phyloP scores from a whole-genome alignment of 1,284 basidiomycete species.

The Ceratobasidium sp. region DNA sequence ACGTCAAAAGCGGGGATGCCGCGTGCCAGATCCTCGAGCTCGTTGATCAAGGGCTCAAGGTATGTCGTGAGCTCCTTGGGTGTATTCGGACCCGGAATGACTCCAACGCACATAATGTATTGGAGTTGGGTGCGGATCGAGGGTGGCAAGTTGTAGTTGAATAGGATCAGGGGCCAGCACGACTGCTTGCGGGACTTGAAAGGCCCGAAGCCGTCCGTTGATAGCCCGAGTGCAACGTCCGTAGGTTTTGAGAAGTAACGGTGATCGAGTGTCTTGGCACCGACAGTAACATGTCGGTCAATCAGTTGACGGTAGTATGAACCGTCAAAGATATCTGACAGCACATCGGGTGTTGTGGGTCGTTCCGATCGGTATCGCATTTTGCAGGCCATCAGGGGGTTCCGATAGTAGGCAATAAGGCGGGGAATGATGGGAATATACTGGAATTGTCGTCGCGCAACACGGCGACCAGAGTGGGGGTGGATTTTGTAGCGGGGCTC shows the following conservation, averaged over 20 bases:
- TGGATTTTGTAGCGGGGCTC: slow-evolving; percentile 50
- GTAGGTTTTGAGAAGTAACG: slow-evolving; percentile 54
- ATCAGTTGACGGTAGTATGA: slow-evolving; percentile 33
- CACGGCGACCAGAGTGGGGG: slow-evolving; percentile 40
- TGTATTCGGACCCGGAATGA: slow-evolving; percentile 48
- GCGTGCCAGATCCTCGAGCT: slow-evolving; percentile 43
- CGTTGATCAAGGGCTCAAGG: slow-evolving; percentile 47
- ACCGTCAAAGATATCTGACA: slow-evolving; percentile 52
- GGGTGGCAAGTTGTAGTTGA: slow-evolving; percentile 50
- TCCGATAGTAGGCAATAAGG: slow-evolving; percentile 40
- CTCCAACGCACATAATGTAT: slow-evolving; percentile 47
- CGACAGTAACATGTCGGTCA: slow-evolving; percentile 30
- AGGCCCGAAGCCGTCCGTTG: slow-evolving; percentile 50
- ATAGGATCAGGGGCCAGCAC: slow-evolving; percentile 50
- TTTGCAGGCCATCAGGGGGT: slow-evolving; percentile 47
- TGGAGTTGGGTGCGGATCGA: slow-evolving; percentile 44
- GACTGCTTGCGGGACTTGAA: slow-evolving; percentile 54
- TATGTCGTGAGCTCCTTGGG: slow-evolving; percentile 49
- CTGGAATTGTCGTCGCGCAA: slow-evolving; percentile 32
- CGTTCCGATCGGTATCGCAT: slow-evolving; percentile 52
- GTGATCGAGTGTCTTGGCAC: slow-evolving; percentile 50
- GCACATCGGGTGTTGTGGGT: slow-evolving; percentile 43
- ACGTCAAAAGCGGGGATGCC: slow-evolving; percentile 45
- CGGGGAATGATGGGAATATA: slow-evolving; percentile 50
- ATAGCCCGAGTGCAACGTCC: slow-evolving; percentile 57